Evolutionary conservation across 345 rosid species (phyloP).

Genomic region (Brassica juncea): DNA sequence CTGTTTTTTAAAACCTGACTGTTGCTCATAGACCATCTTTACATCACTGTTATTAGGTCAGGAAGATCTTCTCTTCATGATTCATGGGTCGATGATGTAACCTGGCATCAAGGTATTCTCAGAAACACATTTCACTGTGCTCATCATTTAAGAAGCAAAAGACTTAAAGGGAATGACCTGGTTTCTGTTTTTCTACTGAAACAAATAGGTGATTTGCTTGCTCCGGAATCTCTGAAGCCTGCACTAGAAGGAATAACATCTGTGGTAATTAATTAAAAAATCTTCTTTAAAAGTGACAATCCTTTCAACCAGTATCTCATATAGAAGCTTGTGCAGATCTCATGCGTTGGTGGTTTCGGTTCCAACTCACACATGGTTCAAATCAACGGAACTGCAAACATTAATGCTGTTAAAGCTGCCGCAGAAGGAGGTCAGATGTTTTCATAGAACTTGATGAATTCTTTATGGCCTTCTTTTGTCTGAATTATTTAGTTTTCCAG

Average conservation of each 20-base stretch:
- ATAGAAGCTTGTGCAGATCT: conserved; percentile 41
- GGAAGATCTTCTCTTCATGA: conserved; percentile 56
- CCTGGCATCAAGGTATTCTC: conserved; percentile 57
- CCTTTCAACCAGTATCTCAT: not conserved
- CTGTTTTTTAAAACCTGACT: not conserved
- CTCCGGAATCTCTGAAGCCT: conserved; percentile 54
- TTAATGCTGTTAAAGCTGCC: conserved; percentile 58
- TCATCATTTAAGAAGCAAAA: not conserved
- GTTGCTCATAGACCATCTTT: not conserved
- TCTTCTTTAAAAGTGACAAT: not conserved
- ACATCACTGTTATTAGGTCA: conserved; percentile 43
- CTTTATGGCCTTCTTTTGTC: not conserved
- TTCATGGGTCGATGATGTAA: conserved; percentile 55
- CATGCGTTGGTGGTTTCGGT: conserved; percentile 70
- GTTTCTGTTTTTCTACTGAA: not conserved
- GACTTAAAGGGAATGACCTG: not conserved
- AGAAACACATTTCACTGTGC: not conserved
- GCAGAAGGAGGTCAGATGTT: conserved; percentile 47
- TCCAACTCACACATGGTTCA: conserved; percentile 53
- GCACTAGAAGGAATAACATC: conserved; percentile 55
- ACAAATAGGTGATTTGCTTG: conserved; percentile 57
- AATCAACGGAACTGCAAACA: conserved; percentile 66
- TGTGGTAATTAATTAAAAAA: conserved; percentile 47
- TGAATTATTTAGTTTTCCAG: not conserved
- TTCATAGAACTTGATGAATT: not conserved